Evolutionary conservation across 495 filamentous ascomycete species (phyloP), one percentile per base, ranked within the genome.

Genomic region (Venustampulla echinocandica): DNA sequence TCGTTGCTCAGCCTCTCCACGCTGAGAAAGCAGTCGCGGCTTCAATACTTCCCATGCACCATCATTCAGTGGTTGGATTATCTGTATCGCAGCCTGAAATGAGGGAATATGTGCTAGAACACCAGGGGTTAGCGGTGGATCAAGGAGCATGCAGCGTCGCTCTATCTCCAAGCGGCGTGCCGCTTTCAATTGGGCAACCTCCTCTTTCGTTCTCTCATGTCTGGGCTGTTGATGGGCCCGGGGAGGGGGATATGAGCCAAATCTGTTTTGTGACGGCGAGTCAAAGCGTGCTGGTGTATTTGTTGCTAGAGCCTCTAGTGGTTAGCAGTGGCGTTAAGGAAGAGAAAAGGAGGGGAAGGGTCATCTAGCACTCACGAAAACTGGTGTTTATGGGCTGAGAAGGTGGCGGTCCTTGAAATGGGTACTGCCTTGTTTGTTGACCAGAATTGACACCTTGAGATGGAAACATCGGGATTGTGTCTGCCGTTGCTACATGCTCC

Each of bases 71-170:
- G 76, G 74, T 15, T 69, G 63, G 13, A 74, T 69, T 35, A 86
- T 84, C 30, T 84, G 76, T 27, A 80, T 69, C 11, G 85, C 79
- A 11, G 80, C 80, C 51, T 81, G 75, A 50, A 84, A 87, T 0
- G 82, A 75, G 7, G 80, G 74, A 57, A 87, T 81, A 46, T 80
- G 77, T 30, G 66, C 67, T 27, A 88, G 66, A 11, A 85, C 63
- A 46, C 66, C 65, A 23, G 78, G 59, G 18, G 61, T 54, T 33
- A 89, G 57, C 14, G 83, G 80, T 11, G 83, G 84, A 27, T 76
- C 56, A 13, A 89, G 61, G 20, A 68, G 61, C 57, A 71, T 54
- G 54, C 80, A 81, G 15, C 81, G 75, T 24, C 70, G 70, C 58
- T 87, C 82, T 48, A 87, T 87, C 53, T 84, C 84, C 3, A 68